Percentiles rank a stretch among this genome's conserved stretches.
phyloP scores from a whole-genome alignment of 1,284 basidiomycete species.

The Leccinum variabile region DNA sequence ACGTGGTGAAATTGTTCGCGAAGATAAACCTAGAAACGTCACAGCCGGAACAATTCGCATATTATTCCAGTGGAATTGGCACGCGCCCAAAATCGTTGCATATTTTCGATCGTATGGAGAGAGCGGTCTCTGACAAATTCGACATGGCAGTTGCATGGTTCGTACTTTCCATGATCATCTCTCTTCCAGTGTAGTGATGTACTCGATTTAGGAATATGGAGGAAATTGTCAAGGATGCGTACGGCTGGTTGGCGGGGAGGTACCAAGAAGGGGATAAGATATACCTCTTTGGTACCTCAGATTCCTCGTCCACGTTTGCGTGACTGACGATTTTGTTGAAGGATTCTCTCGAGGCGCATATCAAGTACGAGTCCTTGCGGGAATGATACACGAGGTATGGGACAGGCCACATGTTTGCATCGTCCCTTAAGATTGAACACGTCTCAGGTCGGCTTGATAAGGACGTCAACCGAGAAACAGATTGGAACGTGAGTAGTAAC shows the following conservation, averaged over 20 bases:
- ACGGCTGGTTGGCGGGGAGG: conserved; percentile 41
- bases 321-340: conserved; percentile 10
- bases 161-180: not conserved
- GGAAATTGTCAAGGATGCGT: conserved; percentile 35
- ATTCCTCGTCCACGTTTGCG: not conserved
- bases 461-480: conserved; percentile 16
- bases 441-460: conserved; percentile 19
- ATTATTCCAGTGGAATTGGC: conserved; percentile 38
- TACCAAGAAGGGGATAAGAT: conserved; percentile 42
- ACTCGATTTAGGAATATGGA: conserved; percentile 30
- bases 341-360: conserved; percentile 48
- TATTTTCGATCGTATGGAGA: conserved; percentile 11
- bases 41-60: conserved; percentile 24
- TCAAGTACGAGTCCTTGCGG: conserved; percentile 40
- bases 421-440: not conserved
- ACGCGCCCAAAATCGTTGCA: conserved; percentile 26
- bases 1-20: conserved; percentile 30
- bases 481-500: conserved; percentile 14
- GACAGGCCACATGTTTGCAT: not conserved
- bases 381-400: conserved; percentile 39
- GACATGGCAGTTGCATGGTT: conserved; percentile 33
- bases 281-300: conserved; percentile 41
- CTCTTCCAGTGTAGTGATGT: not conserved
- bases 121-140: conserved; percentile 10
- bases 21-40: conserved; percentile 18